A percentile compares a stretch with the other conserved stretches of the same genome.
phyloP scores from a whole-genome alignment of 2,329 filamentous ascomycete genomes.

The Scytalidium lignicola region DNA sequence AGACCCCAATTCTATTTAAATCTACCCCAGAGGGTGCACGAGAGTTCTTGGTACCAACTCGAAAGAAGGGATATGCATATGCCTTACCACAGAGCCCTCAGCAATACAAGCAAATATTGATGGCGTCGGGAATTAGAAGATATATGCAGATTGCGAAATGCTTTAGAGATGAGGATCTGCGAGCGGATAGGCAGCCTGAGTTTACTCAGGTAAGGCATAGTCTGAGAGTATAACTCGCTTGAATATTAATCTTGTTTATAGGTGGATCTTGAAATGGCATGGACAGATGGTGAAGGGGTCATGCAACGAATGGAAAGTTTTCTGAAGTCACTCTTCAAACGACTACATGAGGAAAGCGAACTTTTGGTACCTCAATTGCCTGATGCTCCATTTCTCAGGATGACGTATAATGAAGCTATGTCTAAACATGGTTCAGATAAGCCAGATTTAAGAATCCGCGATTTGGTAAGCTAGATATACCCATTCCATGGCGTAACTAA shows the following conservation, averaged over 20 bases:
- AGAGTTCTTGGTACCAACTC: conserved; percentile 89
- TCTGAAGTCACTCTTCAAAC: conserved; percentile 18
- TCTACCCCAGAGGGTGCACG: conserved; percentile 93
- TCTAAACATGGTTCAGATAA: conserved; percentile 81
- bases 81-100: conserved; percentile 94
- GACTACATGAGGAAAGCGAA: conserved; percentile 7
- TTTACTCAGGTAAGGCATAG: conserved; percentile 70
- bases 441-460: conserved; percentile 75
- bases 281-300: conserved; percentile 66
- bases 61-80: conserved; percentile 71
- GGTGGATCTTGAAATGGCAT: conserved; percentile 92
- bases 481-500: conserved; percentile 15
- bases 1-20: conserved; percentile 94
- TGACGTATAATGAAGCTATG: conserved; percentile 77
- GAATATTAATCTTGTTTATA: conserved; percentile 30
- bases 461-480: conserved; percentile 43
- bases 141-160: conserved; percentile 95
- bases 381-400: conserved; percentile 14
- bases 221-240: neutral
- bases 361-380: conserved; percentile 6
- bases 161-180: conserved; percentile 90
- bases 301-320: conserved; percentile 41
- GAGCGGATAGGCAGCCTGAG: conserved; percentile 90
- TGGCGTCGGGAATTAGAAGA: conserved; percentile 76
- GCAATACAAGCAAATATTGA: conserved; percentile 97